phyloP scores from a whole-genome alignment of 163 green algal genomes.

The Volvox carteri region DNA sequence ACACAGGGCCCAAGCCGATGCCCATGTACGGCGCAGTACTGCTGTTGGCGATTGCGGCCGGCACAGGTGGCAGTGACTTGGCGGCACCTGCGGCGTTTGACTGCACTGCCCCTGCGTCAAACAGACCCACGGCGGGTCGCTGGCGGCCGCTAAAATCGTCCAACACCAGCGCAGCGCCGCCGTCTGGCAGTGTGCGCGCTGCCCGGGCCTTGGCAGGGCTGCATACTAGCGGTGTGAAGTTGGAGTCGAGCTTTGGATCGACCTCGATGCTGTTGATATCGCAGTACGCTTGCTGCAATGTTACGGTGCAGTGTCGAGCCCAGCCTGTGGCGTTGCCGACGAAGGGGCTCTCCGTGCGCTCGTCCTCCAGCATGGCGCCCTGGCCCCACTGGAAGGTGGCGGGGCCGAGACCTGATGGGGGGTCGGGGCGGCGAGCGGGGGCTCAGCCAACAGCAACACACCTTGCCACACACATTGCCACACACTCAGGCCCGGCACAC shows the following conservation, averaged over 20 bases:
- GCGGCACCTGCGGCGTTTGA: background rate
- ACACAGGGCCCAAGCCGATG: background rate
- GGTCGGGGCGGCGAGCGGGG: background rate
- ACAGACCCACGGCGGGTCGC: background rate
- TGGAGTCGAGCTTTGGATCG: slow-evolving; percentile 15
- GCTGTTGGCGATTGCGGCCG: background rate
- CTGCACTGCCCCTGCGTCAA: slow-evolving; percentile 41
- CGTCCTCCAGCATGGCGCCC: slow-evolving; percentile 59
- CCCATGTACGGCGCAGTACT: background rate
- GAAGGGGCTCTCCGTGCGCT: slow-evolving; percentile 21
- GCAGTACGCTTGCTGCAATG: background rate
- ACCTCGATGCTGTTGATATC: slow-evolving; percentile 37
- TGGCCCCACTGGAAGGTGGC: slow-evolving; percentile 47
- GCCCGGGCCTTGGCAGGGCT: slow-evolving; percentile 18
- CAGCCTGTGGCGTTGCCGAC: slow-evolving; percentile 51
- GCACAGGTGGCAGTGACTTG: slow-evolving; percentile 39
- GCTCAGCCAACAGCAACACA: background rate
- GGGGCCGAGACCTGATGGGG: background rate
- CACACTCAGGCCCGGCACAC: no score
- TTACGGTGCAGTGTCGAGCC: background rate
- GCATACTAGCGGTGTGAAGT: slow-evolving; percentile 32
- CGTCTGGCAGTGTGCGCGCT: background rate
- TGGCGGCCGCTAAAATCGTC: slow-evolving; percentile 50
- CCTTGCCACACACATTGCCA: no score
- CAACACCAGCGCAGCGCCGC: background rate